Conservation (phyloP, 2,329 filamentous ascomycete species). For the Ophiognomonia clavigignenti-juglandacearum region DNA sequence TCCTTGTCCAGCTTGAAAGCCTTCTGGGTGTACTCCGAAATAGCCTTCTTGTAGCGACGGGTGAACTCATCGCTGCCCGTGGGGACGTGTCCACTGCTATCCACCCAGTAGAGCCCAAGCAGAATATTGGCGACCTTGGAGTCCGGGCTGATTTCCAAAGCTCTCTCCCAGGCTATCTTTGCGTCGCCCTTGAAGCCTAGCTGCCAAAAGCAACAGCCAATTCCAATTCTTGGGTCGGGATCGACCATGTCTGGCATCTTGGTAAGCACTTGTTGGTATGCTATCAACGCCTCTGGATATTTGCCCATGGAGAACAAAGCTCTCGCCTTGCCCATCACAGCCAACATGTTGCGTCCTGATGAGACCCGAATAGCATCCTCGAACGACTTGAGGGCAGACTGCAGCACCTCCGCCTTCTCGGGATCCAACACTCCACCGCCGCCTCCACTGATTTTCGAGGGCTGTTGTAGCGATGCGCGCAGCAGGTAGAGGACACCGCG, state of each 20-base stretch:
- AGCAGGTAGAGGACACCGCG: slow-evolving; percentile 86
- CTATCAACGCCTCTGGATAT: slow-evolving; percentile 74
- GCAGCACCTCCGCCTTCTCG: slow-evolving; percentile 73
- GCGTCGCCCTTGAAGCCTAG: slow-evolving; percentile 92
- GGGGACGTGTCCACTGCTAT: slow-evolving; percentile 76
- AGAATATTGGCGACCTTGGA: slow-evolving; percentile 90
- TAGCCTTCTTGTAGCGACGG: slow-evolving; percentile 82
- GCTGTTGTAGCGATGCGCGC: slow-evolving; percentile 76
- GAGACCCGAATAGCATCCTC: slow-evolving; percentile 88
- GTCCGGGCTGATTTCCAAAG: slow-evolving; percentile 72
- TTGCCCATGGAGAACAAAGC: slow-evolving; percentile 82
- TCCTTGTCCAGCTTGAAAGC: slow-evolving; percentile 92
- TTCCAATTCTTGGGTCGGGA: slow-evolving; percentile 91
- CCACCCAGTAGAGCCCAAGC: slow-evolving; percentile 83
- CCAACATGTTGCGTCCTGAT: slow-evolving; percentile 83
- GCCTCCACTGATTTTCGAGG: slow-evolving; percentile 60
- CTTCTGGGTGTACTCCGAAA: slow-evolving; percentile 90
- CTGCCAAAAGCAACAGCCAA: slow-evolving; percentile 97
- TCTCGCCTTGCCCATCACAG: slow-evolving; percentile 82
- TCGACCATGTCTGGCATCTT: slow-evolving; percentile 86
- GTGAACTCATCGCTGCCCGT: slow-evolving; percentile 83
- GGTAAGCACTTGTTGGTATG: slow-evolving; percentile 81
- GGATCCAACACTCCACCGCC: slow-evolving; percentile 63
- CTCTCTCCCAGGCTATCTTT: slow-evolving; percentile 82
- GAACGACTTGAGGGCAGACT: slow-evolving; percentile 85